phyloP scores from a whole-genome alignment of 352 stramenopile species.

The Elongisporangium anandrum region DNA sequence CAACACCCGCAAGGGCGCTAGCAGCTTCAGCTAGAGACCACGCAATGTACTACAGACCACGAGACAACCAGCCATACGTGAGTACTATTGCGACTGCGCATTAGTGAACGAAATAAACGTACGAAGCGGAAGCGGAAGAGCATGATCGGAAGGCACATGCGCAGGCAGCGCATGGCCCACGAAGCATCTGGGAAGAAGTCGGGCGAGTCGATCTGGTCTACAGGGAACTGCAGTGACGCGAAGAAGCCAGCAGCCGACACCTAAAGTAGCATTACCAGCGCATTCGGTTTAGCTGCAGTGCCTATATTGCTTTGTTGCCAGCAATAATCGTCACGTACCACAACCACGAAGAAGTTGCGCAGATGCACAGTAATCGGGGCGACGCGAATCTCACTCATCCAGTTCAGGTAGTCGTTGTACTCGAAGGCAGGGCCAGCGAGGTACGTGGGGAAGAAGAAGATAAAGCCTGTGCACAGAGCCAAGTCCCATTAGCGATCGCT shows the following conservation, averaged over 20 bases:
- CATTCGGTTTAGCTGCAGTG: too few species aligned
- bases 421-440: conserved; percentile 78
- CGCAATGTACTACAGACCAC: conserved; percentile 76
- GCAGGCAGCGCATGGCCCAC: conserved; percentile 59
- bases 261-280: too few species aligned
- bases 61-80: conserved; percentile 2
- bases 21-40: conserved; percentile 81
- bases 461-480: conserved; percentile 39
- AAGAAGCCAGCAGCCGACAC: conserved; percentile 71
- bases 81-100: conserved; percentile 3
- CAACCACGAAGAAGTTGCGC: conserved; percentile 69
- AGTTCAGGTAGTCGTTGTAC: conserved; percentile 82
- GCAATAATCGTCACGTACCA: too few species aligned
- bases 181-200: conserved; percentile 59
- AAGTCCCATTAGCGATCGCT: not conserved
- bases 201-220: conserved; percentile 74
- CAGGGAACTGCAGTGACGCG: conserved; percentile 66
- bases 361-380: conserved; percentile 62
- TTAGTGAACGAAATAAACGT: conserved; percentile 22
- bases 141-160: conserved; percentile 71
- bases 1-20: conserved; percentile 67
- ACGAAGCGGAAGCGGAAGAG: conserved; percentile 85
- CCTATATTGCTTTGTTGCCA: too few species aligned
- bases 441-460: conserved; percentile 88
- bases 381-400: conserved; percentile 69